A percentile compares a stretch with the other conserved stretches of the same genome.
Evolutionary conservation across 2,329 filamentous ascomycete genomes (phyloP).

Genomic region (Lizonia empirigonia): DNA sequence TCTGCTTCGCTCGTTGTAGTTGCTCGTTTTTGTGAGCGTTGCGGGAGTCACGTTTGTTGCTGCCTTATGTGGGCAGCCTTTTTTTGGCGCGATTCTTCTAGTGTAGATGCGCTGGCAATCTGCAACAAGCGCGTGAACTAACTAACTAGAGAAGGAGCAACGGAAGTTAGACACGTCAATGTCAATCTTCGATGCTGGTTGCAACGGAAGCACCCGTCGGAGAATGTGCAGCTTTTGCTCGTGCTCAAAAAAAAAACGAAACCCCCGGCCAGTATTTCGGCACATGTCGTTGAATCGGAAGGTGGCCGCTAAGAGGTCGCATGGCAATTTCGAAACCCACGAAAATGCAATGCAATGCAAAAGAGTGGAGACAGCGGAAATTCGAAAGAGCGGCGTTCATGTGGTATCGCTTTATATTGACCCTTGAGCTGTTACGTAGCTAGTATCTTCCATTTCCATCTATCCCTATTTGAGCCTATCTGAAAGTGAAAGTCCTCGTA

Average conservation of each 20-base stretch:
- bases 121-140: not conserved
- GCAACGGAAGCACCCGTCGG: conserved; percentile 9
- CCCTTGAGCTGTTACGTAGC: conserved; percentile 9
- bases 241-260: not conserved
- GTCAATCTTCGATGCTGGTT: conserved; percentile 2
- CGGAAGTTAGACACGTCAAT: conserved; percentile 30
- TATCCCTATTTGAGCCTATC: conserved; percentile 7
- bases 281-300: conserved; percentile 4
- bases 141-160: conserved; percentile 8
- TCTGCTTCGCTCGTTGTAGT: not conserved
- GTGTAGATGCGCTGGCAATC: conserved; percentile 5
- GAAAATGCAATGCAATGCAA: conserved; percentile 4
- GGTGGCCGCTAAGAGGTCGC: conserved; percentile 7
- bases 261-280: conserved; percentile 2
- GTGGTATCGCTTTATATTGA: conserved; percentile 32
- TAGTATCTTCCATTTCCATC: conserved; percentile 11
- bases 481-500: conserved; percentile 12
- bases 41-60: not conserved
- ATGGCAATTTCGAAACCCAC: conserved; percentile 1
- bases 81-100: not conserved
- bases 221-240: not conserved
- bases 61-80: not conserved
- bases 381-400: conserved; percentile 7
- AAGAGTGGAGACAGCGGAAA: conserved; percentile 1
- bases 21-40: not conserved